Base-by-base conservation (phyloP, 306 rosid species). In the Geum urbanum region DNA sequence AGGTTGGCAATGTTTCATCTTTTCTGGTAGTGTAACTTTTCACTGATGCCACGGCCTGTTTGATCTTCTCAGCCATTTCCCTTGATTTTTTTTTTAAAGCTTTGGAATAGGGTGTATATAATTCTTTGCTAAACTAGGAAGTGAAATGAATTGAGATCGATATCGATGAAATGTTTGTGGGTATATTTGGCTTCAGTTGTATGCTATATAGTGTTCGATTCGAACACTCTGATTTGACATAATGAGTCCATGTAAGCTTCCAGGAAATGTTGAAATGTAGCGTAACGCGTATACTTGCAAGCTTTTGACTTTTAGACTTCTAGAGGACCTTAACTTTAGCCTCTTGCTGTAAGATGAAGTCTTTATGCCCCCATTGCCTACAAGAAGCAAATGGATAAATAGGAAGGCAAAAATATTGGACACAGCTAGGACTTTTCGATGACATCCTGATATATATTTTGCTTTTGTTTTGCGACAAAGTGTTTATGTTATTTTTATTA, bases 1-100 rank as follows among this genome's bases (percentile, higher is more conserved):
- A 11, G 12, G 43, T 12, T 8, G 50, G 8, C 16, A 44, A 41
- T 53, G 19, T 40, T 55, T 27, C 43, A 27, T 66, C 56, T 46
- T 49, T 66, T 8, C 39, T 48, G 43, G 40, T 22, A 20, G 60
- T 5, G 18, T 49, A 18, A 12, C 63, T 16, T 57, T 57, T 57
- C 9, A 27, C 18, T 27, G 41, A 57, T 27, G 18, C 63, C 41
- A 57, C 6, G 8, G 18, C 41, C 63, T 57, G 63, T 57, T 27
- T 57, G 63, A 57, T 27, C 63, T 57, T 57, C 63, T 57, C 63
- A 24, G 63, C 63, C 63, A 57, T 57, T 12, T 27, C 10, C 8
- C 18, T 46, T n/a, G 15, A 55, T 20, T 22, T 55, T 22, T 8
- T 14, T 24, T 54, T 32, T 14, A 20, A 20, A 60, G 13, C 8